Evolutionary conservation across 2,329 filamentous ascomycete species (phyloP), one percentile per base, ranked within the genome.

Genomic region (Trichothecium sympodiale): DNA sequence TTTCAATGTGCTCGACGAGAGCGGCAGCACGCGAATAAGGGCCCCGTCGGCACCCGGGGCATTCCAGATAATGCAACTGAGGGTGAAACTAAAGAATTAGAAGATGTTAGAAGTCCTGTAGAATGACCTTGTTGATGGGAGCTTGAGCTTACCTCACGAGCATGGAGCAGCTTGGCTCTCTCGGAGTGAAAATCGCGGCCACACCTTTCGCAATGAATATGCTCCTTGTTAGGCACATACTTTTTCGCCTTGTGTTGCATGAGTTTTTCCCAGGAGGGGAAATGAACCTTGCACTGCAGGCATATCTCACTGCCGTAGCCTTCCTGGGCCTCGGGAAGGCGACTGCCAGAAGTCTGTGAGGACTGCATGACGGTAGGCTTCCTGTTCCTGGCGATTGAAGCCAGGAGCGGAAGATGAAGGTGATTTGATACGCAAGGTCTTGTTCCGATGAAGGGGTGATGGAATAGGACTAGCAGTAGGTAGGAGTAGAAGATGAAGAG

Each of bases 1-100:
- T 42, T 46, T 74, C 67, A 4, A 74, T 54, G 34, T 74, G 70
- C 1, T 39, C 27, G 35, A 72, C 57, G 26, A 70, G 56, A 0
- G 34, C 41, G 1, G 56, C 52, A 1, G 63, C 50, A 1, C 55
- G 52, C 1, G 23, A 32, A 37, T 69, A 71, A 1, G 49, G 49
- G 2, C 44, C 52, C 1, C 46, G 39, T 1, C 46, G 34, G 39
- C 70, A 74, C 17, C 62, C 69, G 1, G 67, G 66, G 33, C 70
- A 74, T 3, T 42, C 32, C 2, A 74, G 54, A 2, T 58, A 40
- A 36, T 69, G 62, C 14, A 51, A 44, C 10, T 55, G 42, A 5
- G 55, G 53, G 38, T 69, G 66, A 9, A 43, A 33, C 62, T 67
- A 6, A 6, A 25, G 6, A 10, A 25, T 6, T 25, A 25, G 20